phyloP scores from a whole-genome alignment of 164 flowering plant genomes.

The Nelumbo lutea region DNA sequence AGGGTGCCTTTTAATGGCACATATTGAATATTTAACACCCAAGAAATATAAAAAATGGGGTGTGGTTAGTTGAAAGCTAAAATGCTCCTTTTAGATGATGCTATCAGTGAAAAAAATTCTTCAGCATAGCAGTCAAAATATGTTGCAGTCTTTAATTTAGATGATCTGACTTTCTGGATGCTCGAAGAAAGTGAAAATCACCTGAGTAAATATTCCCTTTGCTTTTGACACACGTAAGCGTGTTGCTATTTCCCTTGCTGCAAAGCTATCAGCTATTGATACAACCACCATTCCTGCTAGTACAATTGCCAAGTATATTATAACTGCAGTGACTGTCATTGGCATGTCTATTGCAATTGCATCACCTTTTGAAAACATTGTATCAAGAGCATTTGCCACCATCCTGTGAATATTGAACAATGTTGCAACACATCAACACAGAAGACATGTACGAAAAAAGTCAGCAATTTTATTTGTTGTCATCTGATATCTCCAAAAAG shows the following conservation, averaged over 20 bases:
- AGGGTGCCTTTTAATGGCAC: too few relatives aligned
- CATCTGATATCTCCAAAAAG: background rate
- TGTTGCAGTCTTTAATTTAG: background rate
- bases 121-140: too few relatives aligned
- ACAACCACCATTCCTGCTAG: conserved; percentile 85
- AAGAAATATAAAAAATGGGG: too few relatives aligned
- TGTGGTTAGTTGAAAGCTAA: too few relatives aligned
- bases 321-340: conserved; percentile 80
- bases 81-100: too few relatives aligned
- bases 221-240: conserved; percentile 79
- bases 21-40: too few relatives aligned
- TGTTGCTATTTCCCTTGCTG: conserved; percentile 73
- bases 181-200: conserved; percentile 9
- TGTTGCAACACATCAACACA: conserved; percentile 4
- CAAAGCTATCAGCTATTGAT: conserved; percentile 95
- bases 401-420: conserved; percentile 42
- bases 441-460: background rate
- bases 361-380: conserved; percentile 72
- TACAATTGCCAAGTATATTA: conserved; percentile 76
- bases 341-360: conserved; percentile 95
- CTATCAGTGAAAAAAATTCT: too few relatives aligned
- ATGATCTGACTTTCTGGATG: background rate
- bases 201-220: conserved; percentile 97
- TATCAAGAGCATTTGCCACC: conserved; percentile 85
- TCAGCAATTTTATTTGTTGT: background rate